Evolutionary conservation across 2,329 filamentous ascomycete species (phyloP), one percentile per base, ranked within the genome.

Genomic region (Phaeophleospora eucalypticola): DNA sequence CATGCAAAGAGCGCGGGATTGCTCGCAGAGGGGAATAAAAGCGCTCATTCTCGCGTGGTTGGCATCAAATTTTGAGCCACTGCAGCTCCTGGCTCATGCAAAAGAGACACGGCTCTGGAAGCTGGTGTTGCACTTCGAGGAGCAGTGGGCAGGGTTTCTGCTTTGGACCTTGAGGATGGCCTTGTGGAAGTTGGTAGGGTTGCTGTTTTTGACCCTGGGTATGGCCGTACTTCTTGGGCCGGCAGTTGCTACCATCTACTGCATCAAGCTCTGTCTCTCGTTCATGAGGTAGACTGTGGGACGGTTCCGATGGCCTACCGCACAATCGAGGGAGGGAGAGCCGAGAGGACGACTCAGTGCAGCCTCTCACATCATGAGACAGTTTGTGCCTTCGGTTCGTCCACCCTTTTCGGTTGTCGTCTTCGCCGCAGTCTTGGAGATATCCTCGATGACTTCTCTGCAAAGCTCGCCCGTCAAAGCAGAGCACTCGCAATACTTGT

Each of bases 401-500:
- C 71, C 79, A 2, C 79, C 79, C 16, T 68, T 67, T 15, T 72
- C 71, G 1, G 77, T 81, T 4, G 75, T 81, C 2, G 78, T 80
- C 68, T 72, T 76, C n/a, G 74, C 80, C 3, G 77, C 76, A 21
- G 78, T 75, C 59, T 67, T 73, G 8, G 78, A 78, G 16, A 83
- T 69, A 61, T 83, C 80, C 58, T 83, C 79, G 48, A 83, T 72
- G 0, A 79, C 78, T 62, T 83, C 75, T 24, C 68, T 67, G 53
- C 81, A 76, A 33, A 83, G 65, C 64, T 65, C 63, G 2, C 80
- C 80, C 4, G 80, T 83, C 33, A 77, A 32, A 34, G 80, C 79
- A 51, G 78, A 81, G 54, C 80, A 83, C 59, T 83, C 80, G 3
- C 78, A 80, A 63, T 83, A 83, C 29, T 72, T 68, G 68, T 83